These are phyloP conservation scores for Nitzschia putrida DNA, from an alignment of 108 stramenopile species.

Conservation along the genomic window DNA sequence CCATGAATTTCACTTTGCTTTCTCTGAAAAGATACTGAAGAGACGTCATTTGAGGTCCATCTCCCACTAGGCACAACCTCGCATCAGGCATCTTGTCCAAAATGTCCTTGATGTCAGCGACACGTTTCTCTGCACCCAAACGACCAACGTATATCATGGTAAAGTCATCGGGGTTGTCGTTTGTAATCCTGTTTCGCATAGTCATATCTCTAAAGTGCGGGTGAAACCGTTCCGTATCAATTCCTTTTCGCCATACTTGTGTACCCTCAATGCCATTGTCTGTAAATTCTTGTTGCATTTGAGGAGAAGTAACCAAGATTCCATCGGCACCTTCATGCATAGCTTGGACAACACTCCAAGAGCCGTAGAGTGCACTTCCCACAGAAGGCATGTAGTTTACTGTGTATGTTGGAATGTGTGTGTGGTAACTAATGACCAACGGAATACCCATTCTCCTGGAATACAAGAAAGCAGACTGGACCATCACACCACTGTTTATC, in stretches of 20 bases:
- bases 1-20: conserved; percentile 74
- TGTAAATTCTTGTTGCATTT: conserved; percentile 84
- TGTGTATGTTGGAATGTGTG: conserved; percentile 91
- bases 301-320: conserved; percentile 91
- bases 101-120: conserved; percentile 81
- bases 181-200: conserved; percentile 80
- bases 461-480: conserved; percentile 83
- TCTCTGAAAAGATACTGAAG: conserved; percentile 72
- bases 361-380: conserved; percentile 74
- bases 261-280: conserved; percentile 87
- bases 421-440: conserved; percentile 92
- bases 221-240: conserved; percentile 91
- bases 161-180: conserved; percentile 85
- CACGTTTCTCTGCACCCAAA: conserved; percentile 91
- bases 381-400: conserved; percentile 82
- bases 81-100: conserved; percentile 74
- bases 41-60: conserved; percentile 67
- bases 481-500: conserved; percentile 76
- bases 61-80: conserved; percentile 70
- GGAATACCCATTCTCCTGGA: conserved; percentile 82
- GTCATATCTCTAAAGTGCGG: conserved; percentile 67
- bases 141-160: conserved; percentile 95
- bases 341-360: conserved; percentile 74
- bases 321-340: conserved; percentile 90
- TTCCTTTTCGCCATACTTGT: conserved; percentile 94